Evolutionary conservation across 805 yeast species (phyloP), one percentile per base, ranked within the genome.

Genomic region (Naumovozyma castellii): DNA sequence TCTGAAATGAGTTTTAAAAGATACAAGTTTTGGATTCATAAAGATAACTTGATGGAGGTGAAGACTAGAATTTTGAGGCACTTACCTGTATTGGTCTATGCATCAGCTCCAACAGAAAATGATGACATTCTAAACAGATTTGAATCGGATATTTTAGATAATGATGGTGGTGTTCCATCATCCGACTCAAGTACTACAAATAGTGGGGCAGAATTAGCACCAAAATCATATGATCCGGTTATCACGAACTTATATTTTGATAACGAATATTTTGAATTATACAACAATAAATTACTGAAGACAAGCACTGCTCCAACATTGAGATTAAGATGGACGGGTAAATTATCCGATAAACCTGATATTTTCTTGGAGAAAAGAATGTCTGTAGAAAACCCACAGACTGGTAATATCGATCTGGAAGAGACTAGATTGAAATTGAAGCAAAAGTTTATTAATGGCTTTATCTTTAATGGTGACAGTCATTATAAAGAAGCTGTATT

Each of bases 31-130:
- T 90, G 98, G 98, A 73, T 92, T 34, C 97, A 90, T 60, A 88
- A 90, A n/a, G 98, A 92, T 51, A 84, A 86, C 59, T 60, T 92
- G 58, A 88, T 90, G 96, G 97, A 90, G 65, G 95, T 88, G 41
- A 90, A 90, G 67, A 86, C 97, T n/a, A 78, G 87, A 43, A 84
- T 90, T 48, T 73, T 90, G 57, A 81, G 97, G 60, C 94, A 86
- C 54, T 73, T 90, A 49, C 98, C 98, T 1, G 94, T 88, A 4
- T 71, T 90, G 46, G 83, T 90, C 36, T 92, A 87, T 52, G 65
- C 67, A 31, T 53, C 64, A 3, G 60, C 62, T 3, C 61, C 63
- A 5, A 47, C 51, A 56, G 73, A 59, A 25, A 53, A 53, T 35
- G 57, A 50, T 37, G 56, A 54, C 32, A 40, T 57, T 30, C 42